Conservation (phyloP, 441 rosid species). For the Cnidoscolus chayamansa region DNA sequence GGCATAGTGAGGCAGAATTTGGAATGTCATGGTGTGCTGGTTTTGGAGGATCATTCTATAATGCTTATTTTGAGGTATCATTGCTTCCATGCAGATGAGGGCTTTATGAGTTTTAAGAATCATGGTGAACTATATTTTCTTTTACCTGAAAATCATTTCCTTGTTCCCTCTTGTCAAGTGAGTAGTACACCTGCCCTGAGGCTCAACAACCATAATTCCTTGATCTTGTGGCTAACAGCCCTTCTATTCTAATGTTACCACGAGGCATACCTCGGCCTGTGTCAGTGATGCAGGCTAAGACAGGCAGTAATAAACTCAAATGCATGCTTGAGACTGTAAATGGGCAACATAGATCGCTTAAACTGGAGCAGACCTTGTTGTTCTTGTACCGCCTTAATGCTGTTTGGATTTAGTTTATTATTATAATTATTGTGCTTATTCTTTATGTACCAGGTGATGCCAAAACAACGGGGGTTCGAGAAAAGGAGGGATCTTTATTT, state of each 20-base stretch:
- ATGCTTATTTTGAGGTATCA: conserved; percentile 70
- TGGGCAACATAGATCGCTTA: too few relatives aligned
- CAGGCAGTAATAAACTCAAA: too few relatives aligned
- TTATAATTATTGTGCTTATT: background rate
- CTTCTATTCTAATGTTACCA: background rate
- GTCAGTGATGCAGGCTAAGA: background rate
- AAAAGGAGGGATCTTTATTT: conserved; percentile 71
- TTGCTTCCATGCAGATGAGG: background rate
- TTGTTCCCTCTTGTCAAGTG: background rate
- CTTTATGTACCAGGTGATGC: conserved; percentile 61
- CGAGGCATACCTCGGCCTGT: background rate
- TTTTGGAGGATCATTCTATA: conserved; percentile 76
- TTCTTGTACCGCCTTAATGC: background rate
- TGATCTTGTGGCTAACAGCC: background rate
- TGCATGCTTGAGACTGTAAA: too few relatives aligned
- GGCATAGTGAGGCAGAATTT: conserved; percentile 89
- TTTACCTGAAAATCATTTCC: background rate
- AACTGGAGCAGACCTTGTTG: background rate
- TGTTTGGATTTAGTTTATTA: background rate
- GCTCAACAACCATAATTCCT: background rate
- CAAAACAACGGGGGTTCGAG: conserved; percentile 74
- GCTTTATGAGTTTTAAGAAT: background rate
- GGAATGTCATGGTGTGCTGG: conserved; percentile 99
- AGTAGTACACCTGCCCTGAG: background rate
- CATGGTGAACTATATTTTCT: background rate